Conservation (phyloP, 495 filamentous ascomycete genomes). For the Sabuloglossum arenarium region DNA sequence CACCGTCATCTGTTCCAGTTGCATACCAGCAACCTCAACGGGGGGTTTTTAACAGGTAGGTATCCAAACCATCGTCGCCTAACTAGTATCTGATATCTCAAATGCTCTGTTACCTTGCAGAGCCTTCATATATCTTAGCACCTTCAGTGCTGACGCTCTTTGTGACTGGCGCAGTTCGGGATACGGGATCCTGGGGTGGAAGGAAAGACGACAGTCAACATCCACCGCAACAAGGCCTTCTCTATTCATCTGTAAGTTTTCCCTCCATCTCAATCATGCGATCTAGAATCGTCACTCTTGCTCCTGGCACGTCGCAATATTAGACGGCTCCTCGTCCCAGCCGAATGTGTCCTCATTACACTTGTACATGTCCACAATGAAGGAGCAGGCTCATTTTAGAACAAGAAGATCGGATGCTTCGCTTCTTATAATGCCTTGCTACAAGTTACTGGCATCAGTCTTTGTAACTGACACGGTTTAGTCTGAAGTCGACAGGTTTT, state of each 20-base stretch:
- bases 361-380: background rate
- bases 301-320: background rate
- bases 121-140: background rate
- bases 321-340: background rate
- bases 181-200: conserved; percentile 1
- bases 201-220: background rate
- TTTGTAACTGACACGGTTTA: background rate
- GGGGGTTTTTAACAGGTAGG: background rate
- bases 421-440: background rate
- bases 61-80: conserved; percentile 3
- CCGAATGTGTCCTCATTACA: background rate
- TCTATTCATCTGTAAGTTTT: background rate
- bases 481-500: background rate
- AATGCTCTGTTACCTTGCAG: background rate
- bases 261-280: background rate
- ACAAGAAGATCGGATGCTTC: background rate
- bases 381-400: background rate
- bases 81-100: background rate
- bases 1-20: conserved; percentile 1
- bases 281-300: background rate
- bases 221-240: background rate
- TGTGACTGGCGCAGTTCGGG: background rate
- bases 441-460: background rate
- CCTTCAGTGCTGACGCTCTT: background rate
- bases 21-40: background rate